A percentile compares a stretch with the other conserved stretches of the same genome.
Conservation (phyloP, 106 monocot genomes). For the Phalaenopsis equestris region DNA sequence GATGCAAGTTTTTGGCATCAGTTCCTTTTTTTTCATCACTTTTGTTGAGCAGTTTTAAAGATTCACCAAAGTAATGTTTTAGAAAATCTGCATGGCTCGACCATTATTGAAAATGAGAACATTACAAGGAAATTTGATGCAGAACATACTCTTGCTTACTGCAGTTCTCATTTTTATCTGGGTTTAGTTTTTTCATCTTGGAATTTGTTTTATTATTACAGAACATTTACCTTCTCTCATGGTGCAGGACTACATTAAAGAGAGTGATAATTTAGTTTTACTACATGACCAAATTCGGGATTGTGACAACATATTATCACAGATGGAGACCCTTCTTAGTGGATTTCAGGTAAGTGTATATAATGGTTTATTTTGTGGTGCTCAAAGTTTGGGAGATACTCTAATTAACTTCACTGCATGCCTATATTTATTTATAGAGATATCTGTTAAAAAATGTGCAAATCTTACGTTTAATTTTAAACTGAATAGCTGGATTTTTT, state of each 20-base stretch:
- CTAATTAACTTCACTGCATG: neutral
- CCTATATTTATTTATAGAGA: neutral
- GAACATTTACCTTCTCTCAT: slow-evolving; percentile 4
- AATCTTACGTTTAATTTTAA: neutral
- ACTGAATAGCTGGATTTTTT: neutral
- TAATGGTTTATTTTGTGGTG: neutral
- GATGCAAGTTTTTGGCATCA: slow-evolving; percentile 3
- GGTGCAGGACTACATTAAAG: slow-evolving; percentile 87
- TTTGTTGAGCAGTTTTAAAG: neutral
- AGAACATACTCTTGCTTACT: neutral
- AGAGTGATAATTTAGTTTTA: slow-evolving; percentile 89
- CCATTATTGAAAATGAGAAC: neutral
- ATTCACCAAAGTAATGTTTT: slow-evolving; percentile 2
- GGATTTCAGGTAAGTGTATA: slow-evolving; percentile 82
- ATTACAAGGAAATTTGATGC: neutral
- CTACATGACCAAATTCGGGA: slow-evolving; percentile 94
- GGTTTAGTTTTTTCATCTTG: neutral
- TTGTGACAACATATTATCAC: slow-evolving; percentile 90
- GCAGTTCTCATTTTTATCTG: neutral
- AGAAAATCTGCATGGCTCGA: neutral
- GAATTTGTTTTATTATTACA: neutral
- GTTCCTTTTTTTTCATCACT: neutral
- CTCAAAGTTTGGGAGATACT: neutral
- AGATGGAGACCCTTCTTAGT: slow-evolving; percentile 91
- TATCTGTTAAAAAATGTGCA: neutral